Conservation (phyloP, 1,284 basidiomycete species). For the Malassezia yamatoensis region DNA sequence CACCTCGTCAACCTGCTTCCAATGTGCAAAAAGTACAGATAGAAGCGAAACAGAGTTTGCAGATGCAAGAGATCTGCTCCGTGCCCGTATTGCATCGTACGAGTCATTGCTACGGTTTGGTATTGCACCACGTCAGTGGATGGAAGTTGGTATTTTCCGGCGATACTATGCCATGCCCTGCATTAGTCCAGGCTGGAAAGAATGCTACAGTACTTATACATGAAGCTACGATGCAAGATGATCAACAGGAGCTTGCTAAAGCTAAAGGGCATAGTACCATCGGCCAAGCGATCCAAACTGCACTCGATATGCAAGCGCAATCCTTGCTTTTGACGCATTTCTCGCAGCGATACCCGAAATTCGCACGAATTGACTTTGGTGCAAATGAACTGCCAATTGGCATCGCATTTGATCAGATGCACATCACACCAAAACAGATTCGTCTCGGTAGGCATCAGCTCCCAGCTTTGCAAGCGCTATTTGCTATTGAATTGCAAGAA, state of each 20-base stretch:
- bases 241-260: constrained; percentile 56
- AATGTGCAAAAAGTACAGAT: not conserved
- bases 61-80: constrained; percentile 9
- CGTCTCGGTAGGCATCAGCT: constrained; percentile 69
- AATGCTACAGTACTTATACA: constrained; percentile 76
- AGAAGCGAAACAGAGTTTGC: not conserved
- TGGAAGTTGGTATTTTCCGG: constrained; percentile 57
- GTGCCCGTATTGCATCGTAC: constrained; percentile 22
- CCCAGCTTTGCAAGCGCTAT: constrained; percentile 61
- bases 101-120: constrained; percentile 27
- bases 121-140: constrained; percentile 50
- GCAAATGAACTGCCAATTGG: constrained; percentile 50
- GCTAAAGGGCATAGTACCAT: constrained; percentile 80
- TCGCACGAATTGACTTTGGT: constrained; percentile 54
- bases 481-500: constrained; percentile 58
- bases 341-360: constrained; percentile 81
- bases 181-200: constrained; percentile 60
- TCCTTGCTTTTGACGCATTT: constrained; percentile 85
- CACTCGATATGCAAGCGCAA: constrained; percentile 62
- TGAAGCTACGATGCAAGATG: constrained; percentile 79
- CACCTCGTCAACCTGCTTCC: not conserved
- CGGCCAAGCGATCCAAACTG: constrained; percentile 72
- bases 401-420: constrained; percentile 70
- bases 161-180: constrained; percentile 70
- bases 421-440: constrained; percentile 64